Evolutionary conservation across 2,329 filamentous ascomycete species (phyloP), one percentile per base, ranked within the genome.

Genomic region (Fonsecaea erecta): DNA sequence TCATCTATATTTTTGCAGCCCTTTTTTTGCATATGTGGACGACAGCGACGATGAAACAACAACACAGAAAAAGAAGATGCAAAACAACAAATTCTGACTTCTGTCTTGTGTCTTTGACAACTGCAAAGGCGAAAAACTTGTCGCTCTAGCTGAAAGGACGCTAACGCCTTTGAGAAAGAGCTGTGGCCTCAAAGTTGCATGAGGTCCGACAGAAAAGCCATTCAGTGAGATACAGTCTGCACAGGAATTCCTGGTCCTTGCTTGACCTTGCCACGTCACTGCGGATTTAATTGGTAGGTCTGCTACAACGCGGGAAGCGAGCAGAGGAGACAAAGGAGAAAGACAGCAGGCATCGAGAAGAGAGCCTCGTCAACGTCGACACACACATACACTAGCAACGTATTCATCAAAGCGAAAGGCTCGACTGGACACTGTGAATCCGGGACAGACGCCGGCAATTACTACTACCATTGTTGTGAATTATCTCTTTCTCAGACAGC

Each of bases 151-250:
- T 11, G 21, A 28, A 18, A 51, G 8, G 55, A 37, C 55, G 40
- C 55, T 48, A 58, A 58, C 55, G 55, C 55, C 14, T 21, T 58
- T 48, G 55, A 40, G 55, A 26, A 46, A 48, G 9, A 21, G 6
- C 55, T 6, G 16, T 48, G 26, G 26, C n/a, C 48, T 43, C 2
- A 51, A 26, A 18, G 26, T 48, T n/a, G 37, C 21, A 58, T 43
- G n/a, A 51, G 55, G 55, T 48, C 24, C 7, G 40, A 48, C 55
- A 32, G 55, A 34, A n/a, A 48, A 48, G 18, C 26, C n/a, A 30
- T 48, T 1, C 55, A 30, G 28, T 16, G 28, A 32, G 5, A 48
- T 35, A 58, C 16, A 18, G 7, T 43, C 37, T 21, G 16, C 37
- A 21, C 40, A 58, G 26, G 30, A 9, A 21, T 18, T 32, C 26